phyloP scores from a whole-genome alignment of 75 land plant genomes.

The Pinus taeda region DNA sequence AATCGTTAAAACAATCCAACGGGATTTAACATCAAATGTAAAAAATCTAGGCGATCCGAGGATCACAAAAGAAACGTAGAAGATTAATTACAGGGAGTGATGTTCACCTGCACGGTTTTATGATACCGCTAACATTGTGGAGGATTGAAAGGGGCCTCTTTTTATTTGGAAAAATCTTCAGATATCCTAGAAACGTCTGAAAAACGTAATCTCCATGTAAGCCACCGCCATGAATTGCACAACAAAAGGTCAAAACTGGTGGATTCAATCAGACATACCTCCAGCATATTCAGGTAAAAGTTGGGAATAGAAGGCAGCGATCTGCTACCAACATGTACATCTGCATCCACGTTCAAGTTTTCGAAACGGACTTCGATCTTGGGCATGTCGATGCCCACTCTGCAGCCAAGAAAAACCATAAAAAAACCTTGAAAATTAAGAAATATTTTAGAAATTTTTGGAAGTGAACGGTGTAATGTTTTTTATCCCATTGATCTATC shows the following conservation, averaged over 20 bases:
- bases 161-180: conserved; percentile 30
- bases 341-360: no score
- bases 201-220: conserved; percentile 5
- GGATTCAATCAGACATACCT: conserved; percentile 23
- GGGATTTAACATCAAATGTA: no score
- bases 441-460: no score
- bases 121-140: conserved; percentile 53
- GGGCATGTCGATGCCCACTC: conserved; percentile 72
- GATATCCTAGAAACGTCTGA: background rate
- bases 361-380: background rate
- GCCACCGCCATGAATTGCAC: no score
- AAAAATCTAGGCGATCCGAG: no score
- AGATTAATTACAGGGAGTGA: no score
- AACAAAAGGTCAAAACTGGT: no score
- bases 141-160: conserved; percentile 55
- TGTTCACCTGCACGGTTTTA: background rate
- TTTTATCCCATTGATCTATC: no score
- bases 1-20: background rate
- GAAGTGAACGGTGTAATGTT: no score
- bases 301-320: conserved; percentile 46
- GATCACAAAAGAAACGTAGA: no score
- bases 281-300: conserved; percentile 23
- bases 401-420: background rate
- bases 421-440: no score
- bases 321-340: no score